These are phyloP conservation scores for Scheffersomyces cryptocercus DNA, from an alignment of 1,139 yeast genomes.

Conservation along the genomic window DNA sequence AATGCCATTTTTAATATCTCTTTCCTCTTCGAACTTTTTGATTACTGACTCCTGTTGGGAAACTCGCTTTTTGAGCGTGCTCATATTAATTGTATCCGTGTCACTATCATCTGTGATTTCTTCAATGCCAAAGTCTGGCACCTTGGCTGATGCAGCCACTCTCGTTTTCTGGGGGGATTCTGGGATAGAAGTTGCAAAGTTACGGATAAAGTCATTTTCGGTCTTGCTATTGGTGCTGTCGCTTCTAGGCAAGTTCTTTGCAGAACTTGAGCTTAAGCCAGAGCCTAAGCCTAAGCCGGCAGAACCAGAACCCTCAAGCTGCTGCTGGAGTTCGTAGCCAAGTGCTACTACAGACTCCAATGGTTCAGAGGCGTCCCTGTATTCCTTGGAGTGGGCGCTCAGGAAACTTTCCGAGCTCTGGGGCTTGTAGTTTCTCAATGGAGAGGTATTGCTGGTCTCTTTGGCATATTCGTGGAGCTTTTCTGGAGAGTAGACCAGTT, in stretches of 20 bases:
- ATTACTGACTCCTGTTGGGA: neutral
- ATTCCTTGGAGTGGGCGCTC: neutral
- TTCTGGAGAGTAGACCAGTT: conserved; percentile 15
- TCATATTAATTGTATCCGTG: conserved; percentile 7
- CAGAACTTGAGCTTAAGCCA: conserved; percentile 2
- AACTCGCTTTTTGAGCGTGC: neutral
- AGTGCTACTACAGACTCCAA: conserved; percentile 30
- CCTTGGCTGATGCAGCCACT: conserved; percentile 5
- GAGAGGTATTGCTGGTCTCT: conserved; percentile 20
- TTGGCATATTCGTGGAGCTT: conserved; percentile 22
- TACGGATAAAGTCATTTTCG: conserved; percentile 7
- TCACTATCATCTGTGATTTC: conserved; percentile 38
- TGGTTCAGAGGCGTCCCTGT: conserved; percentile 24
- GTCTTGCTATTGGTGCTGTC: conserved; percentile 2
- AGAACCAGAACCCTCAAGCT: conserved; percentile 11
- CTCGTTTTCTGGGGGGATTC: conserved; percentile 5
- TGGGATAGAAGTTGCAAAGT: conserved; percentile 12
- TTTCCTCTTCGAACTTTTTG: conserved; percentile 3
- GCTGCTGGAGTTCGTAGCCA: conserved; percentile 24
- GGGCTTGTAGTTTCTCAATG: conserved; percentile 23
- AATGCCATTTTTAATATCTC: conserved; percentile 8
- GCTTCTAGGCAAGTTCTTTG: neutral
- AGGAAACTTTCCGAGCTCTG: conserved; percentile 2
- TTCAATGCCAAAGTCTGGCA: conserved; percentile 43
- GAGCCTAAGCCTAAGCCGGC: neutral